Conservation (phyloP, 495 filamentous ascomycete species). For the Hyaloscypha finlandica region DNA sequence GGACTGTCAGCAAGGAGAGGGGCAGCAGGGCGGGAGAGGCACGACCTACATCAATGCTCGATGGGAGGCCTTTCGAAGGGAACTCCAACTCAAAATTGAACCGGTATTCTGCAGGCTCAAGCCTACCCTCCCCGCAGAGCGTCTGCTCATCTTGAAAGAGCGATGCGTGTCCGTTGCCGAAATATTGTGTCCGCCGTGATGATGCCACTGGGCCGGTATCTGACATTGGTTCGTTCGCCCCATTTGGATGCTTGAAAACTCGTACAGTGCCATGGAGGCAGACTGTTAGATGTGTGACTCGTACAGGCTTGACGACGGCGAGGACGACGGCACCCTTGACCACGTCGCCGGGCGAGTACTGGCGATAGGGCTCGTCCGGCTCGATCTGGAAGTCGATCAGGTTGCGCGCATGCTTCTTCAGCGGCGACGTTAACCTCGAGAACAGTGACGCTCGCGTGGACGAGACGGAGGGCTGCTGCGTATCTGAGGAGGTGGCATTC, state of each 20-base stretch:
- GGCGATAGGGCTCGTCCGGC: conserved; percentile 84
- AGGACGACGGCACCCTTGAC: conserved; percentile 76
- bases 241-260: conserved; percentile 76
- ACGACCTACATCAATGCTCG: conserved; percentile 84
- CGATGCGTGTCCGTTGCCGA: conserved; percentile 79
- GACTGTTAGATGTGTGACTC: conserved; percentile 89
- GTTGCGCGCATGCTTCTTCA: conserved; percentile 62
- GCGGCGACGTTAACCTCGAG: conserved; percentile 59
- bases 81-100: conserved; percentile 88
- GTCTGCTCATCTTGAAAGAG: conserved; percentile 91
- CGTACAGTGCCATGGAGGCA: conserved; percentile 86
- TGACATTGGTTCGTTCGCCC: conserved; percentile 58
- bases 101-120: conserved; percentile 84
- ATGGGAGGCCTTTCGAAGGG: conserved; percentile 79
- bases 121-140: conserved; percentile 84
- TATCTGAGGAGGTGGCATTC: conserved; percentile 29
- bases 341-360: conserved; percentile 68
- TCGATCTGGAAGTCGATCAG: conserved; percentile 80
- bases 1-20: conserved; percentile 28
- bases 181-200: conserved; percentile 62
- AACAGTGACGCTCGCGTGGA: conserved; percentile 48
- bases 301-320: conserved; percentile 76
- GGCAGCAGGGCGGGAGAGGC: conserved; percentile 1
- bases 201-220: conserved; percentile 44
- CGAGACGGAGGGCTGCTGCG: conserved; percentile 25